Evolutionary conservation across 768 basidiomycete genomes (phyloP).

Genomic region (Hypholoma fasciculare): DNA sequence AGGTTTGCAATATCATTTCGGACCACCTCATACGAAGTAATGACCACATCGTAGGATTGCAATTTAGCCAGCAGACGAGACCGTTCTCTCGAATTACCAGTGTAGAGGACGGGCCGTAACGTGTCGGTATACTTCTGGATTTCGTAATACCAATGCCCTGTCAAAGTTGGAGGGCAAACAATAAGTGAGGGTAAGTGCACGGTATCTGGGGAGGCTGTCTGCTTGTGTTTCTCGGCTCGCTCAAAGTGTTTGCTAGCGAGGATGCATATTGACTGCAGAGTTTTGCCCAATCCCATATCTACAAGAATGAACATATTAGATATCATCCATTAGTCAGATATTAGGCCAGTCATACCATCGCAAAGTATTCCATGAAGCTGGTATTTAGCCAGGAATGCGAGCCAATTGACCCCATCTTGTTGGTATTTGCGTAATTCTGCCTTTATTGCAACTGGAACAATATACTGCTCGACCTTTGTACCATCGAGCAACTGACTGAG

Average conservation of each 20-base stretch:
- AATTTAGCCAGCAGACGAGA: conserved; percentile 64
- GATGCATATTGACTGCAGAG: conserved; percentile 96
- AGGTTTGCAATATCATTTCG: conserved; percentile 88
- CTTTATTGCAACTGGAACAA: conserved; percentile 83
- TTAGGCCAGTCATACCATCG: conserved; percentile 63
- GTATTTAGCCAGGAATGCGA: conserved; percentile 97
- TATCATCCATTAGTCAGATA: neutral
- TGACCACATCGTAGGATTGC: conserved; percentile 80
- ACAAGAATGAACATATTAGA: conserved; percentile 4
- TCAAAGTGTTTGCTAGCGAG: conserved; percentile 93
- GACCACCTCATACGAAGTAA: conserved; percentile 97
- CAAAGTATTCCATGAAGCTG: conserved; percentile 97
- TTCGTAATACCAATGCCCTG: conserved; percentile 99
- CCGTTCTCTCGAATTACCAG: conserved; percentile 85
- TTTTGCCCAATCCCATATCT: conserved; percentile 99
- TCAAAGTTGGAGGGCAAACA: conserved; percentile 94
- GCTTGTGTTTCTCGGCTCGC: conserved; percentile 65
- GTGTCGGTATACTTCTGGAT: conserved; percentile 89
- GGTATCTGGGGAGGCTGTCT: conserved; percentile 69
- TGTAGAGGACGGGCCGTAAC: conserved; percentile 83
- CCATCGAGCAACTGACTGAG: conserved; percentile 93
- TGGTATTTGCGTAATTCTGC: conserved; percentile 97
- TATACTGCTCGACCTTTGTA: conserved; percentile 89
- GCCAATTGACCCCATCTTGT: conserved; percentile 98
- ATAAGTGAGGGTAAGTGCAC: conserved; percentile 93